A percentile compares a stretch with the other conserved stretches of the same genome.
Conservation (phyloP, 768 basidiomycete genomes). For the Kwoniella botswanensis region DNA sequence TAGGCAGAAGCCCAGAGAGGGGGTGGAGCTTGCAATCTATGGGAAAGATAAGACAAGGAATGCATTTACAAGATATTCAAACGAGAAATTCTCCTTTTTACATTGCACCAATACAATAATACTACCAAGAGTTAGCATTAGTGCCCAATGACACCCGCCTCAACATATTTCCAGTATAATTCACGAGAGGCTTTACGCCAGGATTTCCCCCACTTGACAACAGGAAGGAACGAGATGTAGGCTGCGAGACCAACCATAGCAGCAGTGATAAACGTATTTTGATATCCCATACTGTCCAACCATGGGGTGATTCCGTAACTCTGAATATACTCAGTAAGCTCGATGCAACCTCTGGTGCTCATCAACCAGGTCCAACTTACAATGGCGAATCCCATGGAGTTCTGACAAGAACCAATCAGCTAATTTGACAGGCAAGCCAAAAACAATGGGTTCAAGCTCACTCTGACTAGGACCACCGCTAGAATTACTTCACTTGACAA, state of each 20-base stretch:
- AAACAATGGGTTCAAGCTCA: background rate
- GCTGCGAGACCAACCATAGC: conserved; percentile 25
- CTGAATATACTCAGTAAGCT: background rate
- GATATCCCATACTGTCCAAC: conserved; percentile 16
- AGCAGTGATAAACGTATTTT: conserved; percentile 22
- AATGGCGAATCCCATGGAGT: conserved; percentile 13
- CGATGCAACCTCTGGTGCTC: background rate
- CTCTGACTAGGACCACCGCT: conserved; percentile 12
- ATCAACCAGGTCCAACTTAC: conserved; percentile 1
- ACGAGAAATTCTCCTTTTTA: background rate
- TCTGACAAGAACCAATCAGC: conserved; percentile 9
- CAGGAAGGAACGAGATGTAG: conserved; percentile 13
- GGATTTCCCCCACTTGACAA: conserved; percentile 23
- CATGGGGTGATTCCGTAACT: conserved; percentile 35
- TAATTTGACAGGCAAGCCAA: background rate
- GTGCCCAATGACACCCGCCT: conserved; percentile 9
- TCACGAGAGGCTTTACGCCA: conserved; percentile 9
- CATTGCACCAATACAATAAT: background rate
- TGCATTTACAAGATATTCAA: background rate
- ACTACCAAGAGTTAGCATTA: background rate
- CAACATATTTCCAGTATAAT: conserved; percentile 14
- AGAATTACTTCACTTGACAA: conserved; percentile 16
- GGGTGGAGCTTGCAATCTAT: background rate
- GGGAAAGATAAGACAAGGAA: background rate
- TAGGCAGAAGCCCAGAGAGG: no score